These are phyloP conservation scores for Hyaloscypha finlandica DNA, from an alignment of 495 filamentous ascomycete species.

Conservation along the genomic window DNA sequence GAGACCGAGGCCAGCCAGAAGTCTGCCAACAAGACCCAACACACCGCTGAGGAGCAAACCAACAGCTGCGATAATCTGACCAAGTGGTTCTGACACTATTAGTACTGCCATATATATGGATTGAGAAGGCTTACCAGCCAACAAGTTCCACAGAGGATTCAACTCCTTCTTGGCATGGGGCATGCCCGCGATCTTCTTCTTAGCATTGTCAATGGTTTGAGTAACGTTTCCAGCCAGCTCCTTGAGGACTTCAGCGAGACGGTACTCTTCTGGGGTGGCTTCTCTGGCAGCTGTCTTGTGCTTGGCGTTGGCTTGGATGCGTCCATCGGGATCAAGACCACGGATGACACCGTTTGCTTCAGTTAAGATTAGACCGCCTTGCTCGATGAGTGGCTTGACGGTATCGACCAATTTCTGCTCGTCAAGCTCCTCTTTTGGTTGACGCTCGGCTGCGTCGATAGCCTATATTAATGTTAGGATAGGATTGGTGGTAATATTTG, in stretches of 20 bases:
- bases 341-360: conserved; percentile 91
- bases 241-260: conserved; percentile 81
- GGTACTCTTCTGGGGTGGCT: conserved; percentile 83
- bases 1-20: conserved; percentile 77
- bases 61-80: conserved; percentile 92
- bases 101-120: not conserved
- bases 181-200: conserved; percentile 85
- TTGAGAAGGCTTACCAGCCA: conserved; percentile 43
- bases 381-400: conserved; percentile 84
- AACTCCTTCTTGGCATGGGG: conserved; percentile 93
- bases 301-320: conserved; percentile 83
- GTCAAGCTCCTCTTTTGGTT: conserved; percentile 87
- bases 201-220: conserved; percentile 82
- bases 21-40: conserved; percentile 74
- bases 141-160: conserved; percentile 81
- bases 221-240: conserved; percentile 64
- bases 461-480: conserved; percentile 45
- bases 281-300: conserved; percentile 77
- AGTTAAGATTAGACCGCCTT: conserved; percentile 75
- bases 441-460: conserved; percentile 78
- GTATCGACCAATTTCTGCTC: conserved; percentile 85
- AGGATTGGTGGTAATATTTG: not conserved
- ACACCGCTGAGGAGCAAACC: conserved; percentile 84
- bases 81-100: conserved; percentile 62
- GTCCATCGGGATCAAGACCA: conserved; percentile 86